Evolutionary conservation across 2,329 filamentous ascomycete genomes (phyloP), one percentile per base, ranked within the genome.

Genomic region (Zalaria sp.): DNA sequence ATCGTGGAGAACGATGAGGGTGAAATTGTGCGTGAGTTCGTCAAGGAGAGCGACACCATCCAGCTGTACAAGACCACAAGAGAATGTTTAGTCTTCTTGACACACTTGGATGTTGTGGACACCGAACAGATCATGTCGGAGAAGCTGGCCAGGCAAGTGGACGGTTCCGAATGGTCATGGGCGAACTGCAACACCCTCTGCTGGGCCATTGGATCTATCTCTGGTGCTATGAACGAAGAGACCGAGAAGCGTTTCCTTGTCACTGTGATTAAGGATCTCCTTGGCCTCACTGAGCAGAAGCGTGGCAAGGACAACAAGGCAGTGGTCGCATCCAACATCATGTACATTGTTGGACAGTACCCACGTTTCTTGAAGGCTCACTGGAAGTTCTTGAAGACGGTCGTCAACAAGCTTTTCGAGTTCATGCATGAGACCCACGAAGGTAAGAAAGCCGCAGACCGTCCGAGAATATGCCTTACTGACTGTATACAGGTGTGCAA

Each of bases 391-490:
- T 71, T 98, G 43, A 98, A 98, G 77, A 98, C 91, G 2, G 91
- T 98, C 11, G 91, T 98, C 57, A 98, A 98, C 68, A 98, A 98
- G 69, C 75, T 98, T 4, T 98, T 98, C 56, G 91, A 98, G 67
- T 98, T 98, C 59, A 98, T 98, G 91, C 91, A 98, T 62, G 91
- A 98, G 64, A 96, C 91, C 1, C 91, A 98, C 57, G 91, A 98
- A 69, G 91, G 18, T 18, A 18, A 18, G 18, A 18, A 18, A 18
- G 18, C 18, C 18, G 18, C 18, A 18, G 18, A 18, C 18, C 18
- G 18, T 18, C 18, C 18, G 18, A 18, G 18, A 18, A 18, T 18
- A 18, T 18, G 18, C 18, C 18, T 18, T 18, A 18, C 18, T 18
- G 18, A 18, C 18, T 18, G 18, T 18, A 18, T 18, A 18, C 18